Base-by-base conservation (phyloP, 2,329 filamentous ascomycete genomes). In the Verticillium nubilum region DNA sequence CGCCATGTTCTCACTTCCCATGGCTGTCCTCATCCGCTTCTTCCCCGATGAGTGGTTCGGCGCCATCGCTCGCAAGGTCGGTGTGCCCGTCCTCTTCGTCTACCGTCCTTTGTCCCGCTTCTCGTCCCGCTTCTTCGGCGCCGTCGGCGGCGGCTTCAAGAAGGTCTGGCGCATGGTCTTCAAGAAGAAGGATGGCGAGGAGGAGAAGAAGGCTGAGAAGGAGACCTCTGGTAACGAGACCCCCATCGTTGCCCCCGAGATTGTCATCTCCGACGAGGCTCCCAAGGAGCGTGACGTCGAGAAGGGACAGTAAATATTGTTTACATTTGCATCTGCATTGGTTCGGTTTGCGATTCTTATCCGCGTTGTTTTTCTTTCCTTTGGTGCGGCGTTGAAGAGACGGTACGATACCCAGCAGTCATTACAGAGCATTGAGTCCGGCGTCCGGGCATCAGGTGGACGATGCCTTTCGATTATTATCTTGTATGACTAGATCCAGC, bases 1-100 rank as follows among this genome's bases (percentile, higher is more conserved):
- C 2, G 80, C 78, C 1, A 71, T 76, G 2, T 61, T 84, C 0
- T 83, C 75, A 25, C 68, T 84, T 10, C 81, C 81, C 1, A 78
- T 80, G 72, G 82, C 78, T 28, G 67, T 80, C 28, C 67, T 77
- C 35, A 73, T 85, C 57, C 72, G 82, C 9, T 69, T 80, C 1
- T 78, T 85, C 59, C 82, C 82, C 1, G 82, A 85, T 64, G 60
- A 60, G 4, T 72, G 70, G 69, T 76, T 76, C 58, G 73, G 67
- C 26, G 65, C 58, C 23, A 68, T 72, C 13, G 69, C 67, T 2
- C 61, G n/a, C 29, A 60, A 64, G 5, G 70, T 74, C 25, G 31
- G 31, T 29, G 19, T 13, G 37, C 56, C 56, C 26, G 27, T 52
- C 7, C 29, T 31, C 9, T 58, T 61, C 13, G 57, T 62, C 19